Conservation (phyloP, 1,284 basidiomycete species). For the Mycosarcoma maydis region DNA sequence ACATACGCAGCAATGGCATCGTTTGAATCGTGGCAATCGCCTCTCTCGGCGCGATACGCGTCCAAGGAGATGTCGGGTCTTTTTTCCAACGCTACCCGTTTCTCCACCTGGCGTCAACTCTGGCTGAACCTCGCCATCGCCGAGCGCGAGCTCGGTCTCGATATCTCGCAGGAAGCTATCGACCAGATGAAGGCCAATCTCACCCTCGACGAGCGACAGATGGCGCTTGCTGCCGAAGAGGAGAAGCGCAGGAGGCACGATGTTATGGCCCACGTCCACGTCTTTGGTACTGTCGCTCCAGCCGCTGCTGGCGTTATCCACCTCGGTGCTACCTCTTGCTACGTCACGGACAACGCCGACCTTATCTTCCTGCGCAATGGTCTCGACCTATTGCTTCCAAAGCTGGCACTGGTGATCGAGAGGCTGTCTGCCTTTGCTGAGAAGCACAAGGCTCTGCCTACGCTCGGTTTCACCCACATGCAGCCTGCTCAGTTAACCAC, state of each 20-base stretch:
- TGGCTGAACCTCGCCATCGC: constrained; percentile 97
- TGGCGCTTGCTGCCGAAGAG: constrained; percentile 88
- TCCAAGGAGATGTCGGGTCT: constrained; percentile 98
- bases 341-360: constrained; percentile 90
- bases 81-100: constrained; percentile 91
- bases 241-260: constrained; percentile 98
- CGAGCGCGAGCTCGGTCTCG: constrained; percentile 92
- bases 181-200: constrained; percentile 92
- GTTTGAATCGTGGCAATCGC: constrained; percentile 64
- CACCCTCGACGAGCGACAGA: constrained; percentile 85
- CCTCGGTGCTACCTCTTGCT: constrained; percentile 96
- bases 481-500: constrained; percentile 98
- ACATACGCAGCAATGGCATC: constrained; percentile 24
- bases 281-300: constrained; percentile 91
- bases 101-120: constrained; percentile 93
- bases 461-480: constrained; percentile 96
- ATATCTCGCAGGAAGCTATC: constrained; percentile 88
- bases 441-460: constrained; percentile 69
- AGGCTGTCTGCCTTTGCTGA: constrained; percentile 82
- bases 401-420: constrained; percentile 87
- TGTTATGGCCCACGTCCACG: constrained; percentile 99
- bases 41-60: constrained; percentile 79
- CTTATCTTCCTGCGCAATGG: constrained; percentile 93
- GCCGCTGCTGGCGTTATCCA: constrained; percentile 97
- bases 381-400: constrained; percentile 83